phyloP scores from a whole-genome alignment of 805 yeast genomes.

The Ogataea wickerhamii region DNA sequence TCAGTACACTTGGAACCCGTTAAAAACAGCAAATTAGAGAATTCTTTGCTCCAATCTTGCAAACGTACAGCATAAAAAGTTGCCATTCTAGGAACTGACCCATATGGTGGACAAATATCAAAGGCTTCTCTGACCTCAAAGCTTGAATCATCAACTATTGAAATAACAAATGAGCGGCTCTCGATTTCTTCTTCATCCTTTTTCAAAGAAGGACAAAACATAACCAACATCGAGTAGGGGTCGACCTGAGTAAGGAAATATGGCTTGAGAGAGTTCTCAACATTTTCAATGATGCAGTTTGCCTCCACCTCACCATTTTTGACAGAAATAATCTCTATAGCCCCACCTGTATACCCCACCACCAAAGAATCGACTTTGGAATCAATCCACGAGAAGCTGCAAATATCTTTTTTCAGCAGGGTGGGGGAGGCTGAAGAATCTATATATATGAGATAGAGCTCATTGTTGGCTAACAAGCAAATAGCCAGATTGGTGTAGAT shows the following conservation, averaged over 20 bases:
- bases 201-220: slow-evolving; percentile 13
- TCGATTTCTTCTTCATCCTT: slow-evolving; percentile 13
- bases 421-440: background rate
- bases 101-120: slow-evolving; percentile 43
- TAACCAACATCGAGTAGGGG: slow-evolving; percentile 9
- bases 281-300: slow-evolving; percentile 3
- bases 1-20: slow-evolving; percentile 68
- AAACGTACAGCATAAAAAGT: slow-evolving; percentile 42
- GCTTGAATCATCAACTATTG: background rate
- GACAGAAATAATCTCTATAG: slow-evolving; percentile 9
- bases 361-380: slow-evolving; percentile 1
- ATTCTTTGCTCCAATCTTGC: slow-evolving; percentile 37
- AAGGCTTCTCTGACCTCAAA: slow-evolving; percentile 23
- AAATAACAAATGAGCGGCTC: slow-evolving; percentile 11
- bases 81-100: slow-evolving; percentile 44
- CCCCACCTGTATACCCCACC: slow-evolving; percentile 4
- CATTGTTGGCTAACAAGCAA: slow-evolving; percentile 10
- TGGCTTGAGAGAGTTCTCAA: slow-evolving; percentile 9
- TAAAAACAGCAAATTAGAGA: slow-evolving; percentile 39
- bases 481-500: slow-evolving; percentile 6
- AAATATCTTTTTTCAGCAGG: slow-evolving; percentile 5
- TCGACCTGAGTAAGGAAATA: slow-evolving; percentile 9
- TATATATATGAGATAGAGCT: slow-evolving; percentile 7
- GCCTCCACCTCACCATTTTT: background rate
- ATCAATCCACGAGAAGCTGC: slow-evolving; percentile 12